Evolutionary conservation across 257 asterid genomes (phyloP), one percentile per base, ranked within the genome.

Genomic region (Primulina eburnea): DNA sequence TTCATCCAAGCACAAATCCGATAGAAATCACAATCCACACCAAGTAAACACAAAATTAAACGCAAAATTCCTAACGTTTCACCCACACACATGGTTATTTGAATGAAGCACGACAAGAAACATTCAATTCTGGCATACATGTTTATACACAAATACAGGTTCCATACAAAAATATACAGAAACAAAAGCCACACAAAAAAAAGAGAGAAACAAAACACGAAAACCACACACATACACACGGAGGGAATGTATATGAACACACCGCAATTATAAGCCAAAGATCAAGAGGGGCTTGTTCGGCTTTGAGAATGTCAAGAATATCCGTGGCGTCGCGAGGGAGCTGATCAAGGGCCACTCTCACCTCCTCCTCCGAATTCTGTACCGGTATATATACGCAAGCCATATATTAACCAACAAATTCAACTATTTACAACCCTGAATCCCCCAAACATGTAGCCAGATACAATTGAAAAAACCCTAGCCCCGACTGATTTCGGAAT

Each of bases 211-310:
- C 52, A 12, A 12, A 43, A 11, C 53, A 43, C 53, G 12, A 12
- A 43, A 43, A 43, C 53, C 53, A 43, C n/a, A 43, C 53, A 11
- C n/a, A 43, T 12, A 12, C 53, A 43, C 53, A 43, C 17, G 53
- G 53, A 12, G 53, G 18, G 29, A 3, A 56, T 40, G 8, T 11
- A 17, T 16, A 35, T 34, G 62, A 75, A 10, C 88, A 7, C 75
- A 93, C 99, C 16, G 99, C 97, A 55, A 94, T 94, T 29, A 91
- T 89, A 50, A 94, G 96, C 99, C 99, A 91, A 66, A 94, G 95
- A 79, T 94, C 92, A 32, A 94, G 96, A 30, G 99, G 96, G 65
- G 99, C 99, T 88, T 94, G 99, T 79, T 94, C 99, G 62, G 99
- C 99, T 83, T 91, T 94, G 67, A 94, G 96, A 72, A 94, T 94